Conservation (phyloP, 371 early-diverging fungal genomes). For the Rhizomucor miehei region DNA sequence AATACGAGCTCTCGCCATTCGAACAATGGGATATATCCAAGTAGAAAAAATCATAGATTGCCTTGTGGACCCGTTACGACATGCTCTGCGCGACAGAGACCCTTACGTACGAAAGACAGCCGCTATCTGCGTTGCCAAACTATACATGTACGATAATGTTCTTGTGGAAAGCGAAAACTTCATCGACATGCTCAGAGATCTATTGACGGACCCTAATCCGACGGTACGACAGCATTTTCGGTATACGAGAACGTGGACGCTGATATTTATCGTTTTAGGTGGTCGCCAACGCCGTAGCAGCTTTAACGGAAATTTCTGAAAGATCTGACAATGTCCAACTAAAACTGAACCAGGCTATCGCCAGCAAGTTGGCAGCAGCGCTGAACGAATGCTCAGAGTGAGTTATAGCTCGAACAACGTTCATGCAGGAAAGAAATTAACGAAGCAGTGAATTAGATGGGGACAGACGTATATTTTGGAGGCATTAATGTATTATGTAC, state of each 20-base stretch:
- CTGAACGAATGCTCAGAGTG: slow-evolving; percentile 96
- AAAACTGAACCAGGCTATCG: slow-evolving; percentile 73
- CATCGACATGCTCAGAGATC: slow-evolving; percentile 79
- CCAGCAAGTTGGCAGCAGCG: slow-evolving; percentile 89
- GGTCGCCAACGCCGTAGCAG: slow-evolving; percentile 95
- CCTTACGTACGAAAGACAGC: slow-evolving; percentile 77
- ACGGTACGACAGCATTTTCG: slow-evolving; percentile 50
- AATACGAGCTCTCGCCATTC: slow-evolving; percentile 94
- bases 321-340: slow-evolving; percentile 75
- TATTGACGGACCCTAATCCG: slow-evolving; percentile 92
- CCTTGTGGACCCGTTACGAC: slow-evolving; percentile 77
- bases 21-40: slow-evolving; percentile 95
- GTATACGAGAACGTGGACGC: not conserved
- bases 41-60: slow-evolving; percentile 95
- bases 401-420: slow-evolving; percentile 4
- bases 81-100: slow-evolving; percentile 72
- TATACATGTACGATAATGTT: slow-evolving; percentile 53
- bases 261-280: slow-evolving; percentile 47
- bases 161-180: slow-evolving; percentile 52
- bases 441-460: slow-evolving; percentile 64
- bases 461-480: slow-evolving; percentile 93
- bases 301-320: slow-evolving; percentile 92
- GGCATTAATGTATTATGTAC: slow-evolving; percentile 78
- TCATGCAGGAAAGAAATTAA: not conserved
- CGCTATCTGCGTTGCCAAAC: slow-evolving; percentile 81